A percentile compares a stretch with the other conserved stretches of the same genome.
These are phyloP conservation scores for Lentinula boryana DNA, from an alignment of 768 basidiomycete genomes.

Conservation along the genomic window DNA sequence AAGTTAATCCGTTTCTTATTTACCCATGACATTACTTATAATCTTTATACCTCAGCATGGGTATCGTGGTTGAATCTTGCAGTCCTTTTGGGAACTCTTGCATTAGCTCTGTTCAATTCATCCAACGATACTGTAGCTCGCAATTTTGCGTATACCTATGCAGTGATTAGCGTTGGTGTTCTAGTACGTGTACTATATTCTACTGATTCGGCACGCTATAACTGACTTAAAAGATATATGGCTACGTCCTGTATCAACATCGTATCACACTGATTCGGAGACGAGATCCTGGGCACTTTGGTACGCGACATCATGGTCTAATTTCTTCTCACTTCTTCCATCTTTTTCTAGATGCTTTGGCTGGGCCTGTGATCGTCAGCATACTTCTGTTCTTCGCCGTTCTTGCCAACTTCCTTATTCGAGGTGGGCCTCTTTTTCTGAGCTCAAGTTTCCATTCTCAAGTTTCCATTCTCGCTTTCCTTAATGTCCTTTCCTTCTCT, in stretches of 20 bases:
- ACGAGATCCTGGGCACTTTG: slow-evolving; percentile 85
- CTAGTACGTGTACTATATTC: slow-evolving; percentile 37
- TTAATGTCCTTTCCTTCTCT: not conserved
- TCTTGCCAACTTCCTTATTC: slow-evolving; percentile 80
- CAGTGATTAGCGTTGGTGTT: slow-evolving; percentile 66
- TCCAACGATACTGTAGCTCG: slow-evolving; percentile 67
- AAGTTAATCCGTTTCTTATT: slow-evolving; percentile 41
- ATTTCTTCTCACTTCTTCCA: not conserved
- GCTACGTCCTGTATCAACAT: slow-evolving; percentile 79
- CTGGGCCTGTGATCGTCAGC: slow-evolving; percentile 82
- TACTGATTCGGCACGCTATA: not conserved
- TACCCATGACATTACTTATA: not conserved
- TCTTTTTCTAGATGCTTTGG: slow-evolving; percentile 55
- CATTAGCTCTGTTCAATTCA: slow-evolving; percentile 86
- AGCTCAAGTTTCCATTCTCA: slow-evolving; percentile 3
- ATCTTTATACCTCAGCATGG: slow-evolving; percentile 54
- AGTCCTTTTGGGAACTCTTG: slow-evolving; percentile 76
- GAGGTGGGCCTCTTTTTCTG: slow-evolving; percentile 35
- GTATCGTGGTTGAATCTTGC: slow-evolving; percentile 87
- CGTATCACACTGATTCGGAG: slow-evolving; percentile 88
- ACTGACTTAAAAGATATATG: slow-evolving; percentile 57
- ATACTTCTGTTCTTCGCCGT: slow-evolving; percentile 81
- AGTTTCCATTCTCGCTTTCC: not conserved
- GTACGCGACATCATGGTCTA: slow-evolving; percentile 33
- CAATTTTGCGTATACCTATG: slow-evolving; percentile 80